Percentiles rank a stretch among this genome's conserved stretches.
phyloP scores from a whole-genome alignment of 441 rosid species.

The Pelargonium myrrhifolium region DNA sequence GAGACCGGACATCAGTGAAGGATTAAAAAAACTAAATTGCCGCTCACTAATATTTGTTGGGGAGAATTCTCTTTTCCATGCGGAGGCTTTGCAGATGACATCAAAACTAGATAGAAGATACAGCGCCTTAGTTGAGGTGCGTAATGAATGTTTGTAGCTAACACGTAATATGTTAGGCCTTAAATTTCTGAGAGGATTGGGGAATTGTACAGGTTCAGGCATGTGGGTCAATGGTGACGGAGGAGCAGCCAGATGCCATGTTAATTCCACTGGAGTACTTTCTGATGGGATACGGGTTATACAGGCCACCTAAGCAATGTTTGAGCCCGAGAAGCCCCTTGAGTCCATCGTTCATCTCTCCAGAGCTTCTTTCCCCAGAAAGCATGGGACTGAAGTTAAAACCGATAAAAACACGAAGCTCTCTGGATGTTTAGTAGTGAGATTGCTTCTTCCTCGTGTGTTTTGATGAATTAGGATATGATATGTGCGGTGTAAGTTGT shows the following conservation, averaged over 20 bases:
- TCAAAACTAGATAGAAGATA: slow-evolving; percentile 57
- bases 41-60: slow-evolving; percentile 75
- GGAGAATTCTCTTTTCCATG: slow-evolving; percentile 63
- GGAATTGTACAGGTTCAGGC: slow-evolving; percentile 64
- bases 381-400: slow-evolving; percentile 95
- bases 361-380: slow-evolving; percentile 94
- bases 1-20: slow-evolving; percentile 74
- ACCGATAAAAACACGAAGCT: slow-evolving; percentile 73
- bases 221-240: slow-evolving; percentile 92
- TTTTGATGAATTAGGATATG: not conserved
- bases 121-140: slow-evolving; percentile 81
- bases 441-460: not conserved
- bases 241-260: slow-evolving; percentile 98
- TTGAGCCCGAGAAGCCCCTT: slow-evolving; percentile 88
- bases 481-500: not conserved
- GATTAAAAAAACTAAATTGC: slow-evolving; percentile 62
- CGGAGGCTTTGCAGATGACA: slow-evolving; percentile 63
- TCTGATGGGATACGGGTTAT: slow-evolving; percentile 69
- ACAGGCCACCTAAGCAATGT: slow-evolving; percentile 48
- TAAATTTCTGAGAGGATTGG: not conserved
- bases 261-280: slow-evolving; percentile 88
- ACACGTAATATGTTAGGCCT: not conserved
- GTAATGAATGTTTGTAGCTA: not conserved
- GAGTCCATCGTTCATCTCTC: slow-evolving; percentile 73
- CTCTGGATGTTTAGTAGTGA: slow-evolving; percentile 24